Percentiles rank a stretch among this genome's conserved stretches.
These are phyloP conservation scores for Perkinsus olseni DNA, from an alignment of 169 alveolate genomes.

Conservation along the genomic window DNA sequence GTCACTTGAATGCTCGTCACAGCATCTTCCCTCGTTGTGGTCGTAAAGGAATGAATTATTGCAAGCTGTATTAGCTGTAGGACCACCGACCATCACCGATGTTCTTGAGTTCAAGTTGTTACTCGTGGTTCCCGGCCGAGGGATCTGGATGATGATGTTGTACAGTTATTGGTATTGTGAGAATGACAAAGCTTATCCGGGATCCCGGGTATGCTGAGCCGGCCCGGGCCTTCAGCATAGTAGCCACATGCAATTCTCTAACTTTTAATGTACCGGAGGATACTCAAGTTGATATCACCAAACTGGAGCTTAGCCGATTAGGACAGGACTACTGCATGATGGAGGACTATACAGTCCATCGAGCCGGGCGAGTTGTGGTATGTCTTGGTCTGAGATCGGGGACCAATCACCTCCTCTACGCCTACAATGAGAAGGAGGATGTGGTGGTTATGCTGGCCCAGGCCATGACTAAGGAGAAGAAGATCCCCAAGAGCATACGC, in stretches of 20 bases:
- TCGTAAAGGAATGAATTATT: too few species aligned
- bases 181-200: background rate
- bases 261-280: background rate
- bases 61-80: background rate
- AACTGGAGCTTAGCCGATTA: background rate
- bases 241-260: background rate
- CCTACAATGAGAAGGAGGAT: background rate
- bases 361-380: background rate
- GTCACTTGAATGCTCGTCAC: too few species aligned
- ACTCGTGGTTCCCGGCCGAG: background rate
- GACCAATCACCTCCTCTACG: background rate
- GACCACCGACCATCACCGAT: background rate
- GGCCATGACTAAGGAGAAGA: background rate
- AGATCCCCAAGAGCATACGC: background rate
- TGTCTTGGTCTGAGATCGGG: background rate
- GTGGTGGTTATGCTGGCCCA: background rate
- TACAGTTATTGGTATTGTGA: background rate
- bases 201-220: background rate
- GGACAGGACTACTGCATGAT: background rate
- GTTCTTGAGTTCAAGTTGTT: background rate
- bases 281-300: background rate
- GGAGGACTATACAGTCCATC: background rate
- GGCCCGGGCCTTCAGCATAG: background rate
- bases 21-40: too few species aligned
- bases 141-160: background rate